Conservation (phyloP, 805 yeast species). For the Wickerhamomyces alni region DNA sequence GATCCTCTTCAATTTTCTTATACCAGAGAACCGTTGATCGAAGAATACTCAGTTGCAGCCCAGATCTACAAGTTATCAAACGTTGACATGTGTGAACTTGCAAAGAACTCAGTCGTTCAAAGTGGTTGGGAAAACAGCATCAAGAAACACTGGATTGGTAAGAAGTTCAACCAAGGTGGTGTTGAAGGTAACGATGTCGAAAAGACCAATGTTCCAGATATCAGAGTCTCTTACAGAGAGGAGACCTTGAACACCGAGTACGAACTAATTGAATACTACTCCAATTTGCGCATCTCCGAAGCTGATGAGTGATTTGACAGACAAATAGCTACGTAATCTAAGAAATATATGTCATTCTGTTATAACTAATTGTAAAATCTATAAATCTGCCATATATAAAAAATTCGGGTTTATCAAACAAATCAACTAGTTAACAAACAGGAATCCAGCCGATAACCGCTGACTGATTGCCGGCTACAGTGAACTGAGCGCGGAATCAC, state of each 20-base stretch:
- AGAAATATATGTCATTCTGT: too few species aligned
- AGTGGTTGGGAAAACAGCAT: conserved; percentile 88
- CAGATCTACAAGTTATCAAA: conserved; percentile 91
- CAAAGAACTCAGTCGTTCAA: conserved; percentile 86
- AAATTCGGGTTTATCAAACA: too few species aligned
- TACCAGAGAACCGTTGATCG: conserved; percentile 95
- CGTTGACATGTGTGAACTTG: conserved; percentile 97
- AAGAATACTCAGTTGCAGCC: conserved; percentile 97
- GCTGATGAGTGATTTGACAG: background rate
- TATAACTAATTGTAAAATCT: too few species aligned
- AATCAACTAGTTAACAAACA: too few species aligned
- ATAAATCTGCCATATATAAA: too few species aligned
- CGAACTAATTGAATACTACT: conserved; percentile 59
- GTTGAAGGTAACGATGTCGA: conserved; percentile 83
- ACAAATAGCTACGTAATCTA: too few species aligned
- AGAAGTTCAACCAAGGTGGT: conserved; percentile 50
- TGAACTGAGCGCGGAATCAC: too few species aligned
- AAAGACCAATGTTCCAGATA: conserved; percentile 91
- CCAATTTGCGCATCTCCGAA: conserved; percentile 15
- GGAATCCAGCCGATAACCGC: too few species aligned
- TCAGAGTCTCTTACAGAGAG: conserved; percentile 75
- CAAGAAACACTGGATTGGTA: conserved; percentile 91
- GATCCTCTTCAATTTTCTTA: conserved; percentile 97
- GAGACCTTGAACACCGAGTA: conserved; percentile 73
- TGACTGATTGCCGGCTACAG: too few species aligned